Conservation (phyloP, 805 yeast species). For the Blastobotrys muscicola region DNA sequence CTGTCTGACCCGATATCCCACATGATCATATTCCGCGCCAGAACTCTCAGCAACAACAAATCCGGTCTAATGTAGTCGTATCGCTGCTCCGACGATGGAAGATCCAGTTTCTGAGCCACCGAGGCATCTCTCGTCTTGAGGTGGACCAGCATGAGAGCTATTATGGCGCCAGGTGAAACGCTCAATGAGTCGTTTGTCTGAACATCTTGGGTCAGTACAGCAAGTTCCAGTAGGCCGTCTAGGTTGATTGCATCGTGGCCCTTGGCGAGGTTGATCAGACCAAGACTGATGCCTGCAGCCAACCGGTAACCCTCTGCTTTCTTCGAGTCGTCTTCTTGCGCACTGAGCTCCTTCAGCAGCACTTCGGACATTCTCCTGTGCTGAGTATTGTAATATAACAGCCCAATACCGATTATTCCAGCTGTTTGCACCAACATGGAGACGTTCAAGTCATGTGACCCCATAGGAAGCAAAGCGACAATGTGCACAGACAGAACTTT, state of each 20-base stretch:
- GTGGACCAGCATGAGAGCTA: conserved; percentile 68
- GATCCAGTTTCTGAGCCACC: conserved; percentile 50
- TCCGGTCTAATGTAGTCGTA: conserved; percentile 75
- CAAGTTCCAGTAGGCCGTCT: conserved; percentile 48
- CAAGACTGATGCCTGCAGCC: conserved; percentile 84
- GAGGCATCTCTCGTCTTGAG: conserved; percentile 52
- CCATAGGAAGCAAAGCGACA: conserved; percentile 80
- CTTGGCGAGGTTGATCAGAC: conserved; percentile 71
- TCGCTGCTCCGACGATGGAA: conserved; percentile 51
- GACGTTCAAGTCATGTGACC: conserved; percentile 84
- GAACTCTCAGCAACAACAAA: conserved; percentile 51
- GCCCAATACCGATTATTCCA: conserved; percentile 82
- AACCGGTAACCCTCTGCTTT: conserved; percentile 62
- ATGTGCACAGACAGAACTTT: conserved; percentile 90
- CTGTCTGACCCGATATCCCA: conserved; percentile 55
- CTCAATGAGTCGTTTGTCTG: conserved; percentile 51
- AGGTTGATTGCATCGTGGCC: conserved; percentile 53
- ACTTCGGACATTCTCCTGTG: conserved; percentile 83
- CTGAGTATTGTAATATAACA: conserved; percentile 66
- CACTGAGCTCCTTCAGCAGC: conserved; percentile 53
- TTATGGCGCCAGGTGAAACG: conserved; percentile 63
- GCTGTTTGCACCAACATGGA: conserved; percentile 79
- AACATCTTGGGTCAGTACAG: conserved; percentile 45
- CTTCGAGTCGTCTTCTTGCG: conserved; percentile 3
- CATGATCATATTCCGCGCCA: conserved; percentile 55